These are phyloP conservation scores for Aspergillus affinis DNA, from an alignment of 495 filamentous ascomycete genomes.

Conservation along the genomic window DNA sequence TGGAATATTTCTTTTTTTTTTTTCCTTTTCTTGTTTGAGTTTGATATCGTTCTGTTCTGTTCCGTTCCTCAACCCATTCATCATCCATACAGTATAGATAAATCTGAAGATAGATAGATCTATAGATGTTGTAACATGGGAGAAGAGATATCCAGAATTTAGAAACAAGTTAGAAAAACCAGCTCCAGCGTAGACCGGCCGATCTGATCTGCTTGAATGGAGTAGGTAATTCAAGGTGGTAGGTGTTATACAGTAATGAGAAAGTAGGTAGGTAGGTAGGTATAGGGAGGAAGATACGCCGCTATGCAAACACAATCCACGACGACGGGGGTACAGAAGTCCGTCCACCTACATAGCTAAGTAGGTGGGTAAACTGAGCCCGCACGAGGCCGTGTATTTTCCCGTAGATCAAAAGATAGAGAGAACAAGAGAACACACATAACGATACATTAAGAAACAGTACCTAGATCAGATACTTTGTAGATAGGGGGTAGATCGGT, in stretches of 20 bases:
- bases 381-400: not conserved
- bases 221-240: not conserved
- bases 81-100: not conserved
- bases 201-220: too few species aligned
- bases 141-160: not conserved
- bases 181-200: not conserved
- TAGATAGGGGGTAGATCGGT: not conserved
- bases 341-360: not conserved
- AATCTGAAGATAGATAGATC: not conserved
- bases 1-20: constrained; percentile 21
- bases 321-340: not conserved
- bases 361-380: not conserved
- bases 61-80: constrained; percentile 3
- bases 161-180: not conserved
- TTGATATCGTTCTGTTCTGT: constrained; percentile 6
- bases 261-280: constrained; percentile 2
- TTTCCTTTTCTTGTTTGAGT: not conserved
- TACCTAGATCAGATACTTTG: too few species aligned
- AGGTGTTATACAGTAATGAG: constrained; percentile 18
- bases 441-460: not conserved
- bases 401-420: not conserved
- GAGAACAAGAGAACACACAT: not conserved
- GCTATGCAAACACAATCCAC: constrained; percentile 28
- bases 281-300: constrained; percentile 14
- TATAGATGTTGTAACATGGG: not conserved